phyloP scores from a whole-genome alignment of 176 grass and related monocot genomes.

The Pontederia crassipes region DNA sequence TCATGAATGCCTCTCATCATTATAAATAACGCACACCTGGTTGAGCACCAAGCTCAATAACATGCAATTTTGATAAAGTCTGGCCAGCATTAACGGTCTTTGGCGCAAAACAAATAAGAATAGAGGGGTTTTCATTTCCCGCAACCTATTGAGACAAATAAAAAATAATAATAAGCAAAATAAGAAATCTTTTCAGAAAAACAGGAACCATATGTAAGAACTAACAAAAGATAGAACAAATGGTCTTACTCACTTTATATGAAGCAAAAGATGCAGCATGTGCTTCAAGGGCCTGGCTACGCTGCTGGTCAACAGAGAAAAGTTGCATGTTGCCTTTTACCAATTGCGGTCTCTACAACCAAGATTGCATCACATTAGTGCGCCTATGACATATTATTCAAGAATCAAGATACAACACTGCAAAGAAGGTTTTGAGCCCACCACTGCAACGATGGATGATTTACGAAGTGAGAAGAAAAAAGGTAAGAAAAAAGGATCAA shows the following conservation, averaged over 20 bases:
- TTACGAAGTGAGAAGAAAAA: no score
- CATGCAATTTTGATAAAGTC: constrained; percentile 85
- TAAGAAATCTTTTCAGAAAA: neutral
- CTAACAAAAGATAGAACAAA: neutral
- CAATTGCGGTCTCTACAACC: constrained; percentile 64
- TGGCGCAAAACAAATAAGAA: constrained; percentile 85
- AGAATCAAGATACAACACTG: no score
- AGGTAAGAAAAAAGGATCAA: no score
- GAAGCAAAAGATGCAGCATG: constrained; percentile 82
- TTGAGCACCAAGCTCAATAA: constrained; percentile 89
- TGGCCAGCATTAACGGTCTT: constrained; percentile 87
- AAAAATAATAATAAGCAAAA: constrained; percentile 2
- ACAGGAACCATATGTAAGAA: neutral
- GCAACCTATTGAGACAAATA: constrained; percentile 35
- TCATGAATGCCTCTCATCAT: no score
- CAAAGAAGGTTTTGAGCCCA: no score
- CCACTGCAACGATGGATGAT: no score
- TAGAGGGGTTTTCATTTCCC: constrained; percentile 91
- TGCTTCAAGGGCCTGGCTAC: constrained; percentile 95
- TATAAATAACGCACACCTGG: constrained; percentile 34
- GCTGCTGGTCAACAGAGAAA: constrained; percentile 87
- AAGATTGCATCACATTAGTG: constrained; percentile 1
- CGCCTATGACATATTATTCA: no score
- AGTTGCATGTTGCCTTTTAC: constrained; percentile 95
- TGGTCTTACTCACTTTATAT: constrained; percentile 35